phyloP scores from a whole-genome alignment of 805 yeast genomes.

The Saccharomycopsis guyanensis region DNA sequence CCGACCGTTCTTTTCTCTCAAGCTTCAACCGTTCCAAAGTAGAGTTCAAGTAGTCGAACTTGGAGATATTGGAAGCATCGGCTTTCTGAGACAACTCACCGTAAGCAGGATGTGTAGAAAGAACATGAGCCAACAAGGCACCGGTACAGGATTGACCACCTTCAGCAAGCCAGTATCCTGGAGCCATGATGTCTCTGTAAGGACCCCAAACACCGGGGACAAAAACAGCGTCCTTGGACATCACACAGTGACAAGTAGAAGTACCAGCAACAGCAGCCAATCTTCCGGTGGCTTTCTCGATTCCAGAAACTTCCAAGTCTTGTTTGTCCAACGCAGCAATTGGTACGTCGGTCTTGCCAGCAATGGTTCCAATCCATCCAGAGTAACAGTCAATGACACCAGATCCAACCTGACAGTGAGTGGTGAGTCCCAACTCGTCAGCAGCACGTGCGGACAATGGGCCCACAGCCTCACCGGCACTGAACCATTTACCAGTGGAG shows the following conservation, averaged over 20 bases:
- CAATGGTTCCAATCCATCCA: slow-evolving; percentile 98
- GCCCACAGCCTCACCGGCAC: slow-evolving; percentile 90
- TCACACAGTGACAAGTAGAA: slow-evolving; percentile 90
- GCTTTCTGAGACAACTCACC: slow-evolving; percentile 61
- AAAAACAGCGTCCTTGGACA: slow-evolving; percentile 77
- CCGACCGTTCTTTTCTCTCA: slow-evolving; percentile 55
- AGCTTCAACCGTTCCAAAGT: slow-evolving; percentile 59
- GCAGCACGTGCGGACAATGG: slow-evolving; percentile 61
- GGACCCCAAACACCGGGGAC: slow-evolving; percentile 99
- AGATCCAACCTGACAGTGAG: slow-evolving; percentile 78
- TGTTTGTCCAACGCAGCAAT: slow-evolving; percentile 44
- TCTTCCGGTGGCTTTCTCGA: slow-evolving; percentile 67
- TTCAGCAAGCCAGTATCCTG: slow-evolving; percentile 90
- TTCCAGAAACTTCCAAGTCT: slow-evolving; percentile 35
- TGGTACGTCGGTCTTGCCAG: slow-evolving; percentile 65
- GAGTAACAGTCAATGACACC: slow-evolving; percentile 98
- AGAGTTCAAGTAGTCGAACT: slow-evolving; percentile 77
- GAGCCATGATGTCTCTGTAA: slow-evolving; percentile 86
- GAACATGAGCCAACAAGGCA: slow-evolving; percentile 80
- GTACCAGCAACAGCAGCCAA: slow-evolving; percentile 98
- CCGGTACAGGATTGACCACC: slow-evolving; percentile 99
- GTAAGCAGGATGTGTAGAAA: slow-evolving; percentile 84
- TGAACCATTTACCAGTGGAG: slow-evolving; percentile 60
- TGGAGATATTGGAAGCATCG: slow-evolving; percentile 59
- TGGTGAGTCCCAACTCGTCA: slow-evolving; percentile 72